These are phyloP conservation scores for Exophiala dermatitidis DNA, from an alignment of 2,329 filamentous ascomycete species.

Conservation along the genomic window DNA sequence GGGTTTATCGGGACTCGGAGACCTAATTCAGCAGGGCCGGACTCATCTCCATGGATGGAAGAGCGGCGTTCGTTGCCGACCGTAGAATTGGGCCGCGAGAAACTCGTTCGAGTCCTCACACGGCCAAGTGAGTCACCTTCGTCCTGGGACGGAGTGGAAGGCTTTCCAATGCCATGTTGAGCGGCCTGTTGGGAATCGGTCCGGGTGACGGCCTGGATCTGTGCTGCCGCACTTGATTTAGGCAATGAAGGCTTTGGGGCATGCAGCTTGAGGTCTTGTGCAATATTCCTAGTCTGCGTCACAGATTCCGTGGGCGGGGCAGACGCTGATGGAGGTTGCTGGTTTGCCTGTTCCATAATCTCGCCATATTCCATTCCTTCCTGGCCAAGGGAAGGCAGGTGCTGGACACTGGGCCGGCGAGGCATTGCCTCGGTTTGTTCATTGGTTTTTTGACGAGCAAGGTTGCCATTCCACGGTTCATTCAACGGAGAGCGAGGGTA, in stretches of 20 bases:
- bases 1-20: slow-evolving; percentile 89
- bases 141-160: slow-evolving; percentile 41
- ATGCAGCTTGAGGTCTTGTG: slow-evolving; percentile 74
- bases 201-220: slow-evolving; percentile 75
- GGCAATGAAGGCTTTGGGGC: slow-evolving; percentile 84
- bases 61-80: slow-evolving; percentile 45
- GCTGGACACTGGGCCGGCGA: slow-evolving; percentile 66
- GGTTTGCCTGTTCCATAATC: slow-evolving; percentile 38
- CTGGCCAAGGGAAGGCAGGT: slow-evolving; percentile 74
- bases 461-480: slow-evolving; percentile 46
- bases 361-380: slow-evolving; percentile 84
- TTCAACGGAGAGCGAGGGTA: slow-evolving; percentile 84
- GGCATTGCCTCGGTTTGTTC: slow-evolving; percentile 37
- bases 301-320: slow-evolving; percentile 40
- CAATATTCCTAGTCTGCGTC: slow-evolving; percentile 69
- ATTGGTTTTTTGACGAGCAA: slow-evolving; percentile 32
- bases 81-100: slow-evolving; percentile 44
- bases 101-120: slow-evolving; percentile 57
- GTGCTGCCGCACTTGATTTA: slow-evolving; percentile 70
- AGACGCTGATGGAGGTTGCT: slow-evolving; percentile 37
- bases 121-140: slow-evolving; percentile 45
- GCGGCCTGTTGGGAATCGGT: slow-evolving; percentile 85
- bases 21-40: slow-evolving; percentile 88
- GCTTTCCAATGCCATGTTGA: slow-evolving; percentile 71
- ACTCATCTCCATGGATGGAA: slow-evolving; percentile 58